Conservation (phyloP, 2,329 filamentous ascomycete species). For the Paracamarosporium sp. region DNA sequence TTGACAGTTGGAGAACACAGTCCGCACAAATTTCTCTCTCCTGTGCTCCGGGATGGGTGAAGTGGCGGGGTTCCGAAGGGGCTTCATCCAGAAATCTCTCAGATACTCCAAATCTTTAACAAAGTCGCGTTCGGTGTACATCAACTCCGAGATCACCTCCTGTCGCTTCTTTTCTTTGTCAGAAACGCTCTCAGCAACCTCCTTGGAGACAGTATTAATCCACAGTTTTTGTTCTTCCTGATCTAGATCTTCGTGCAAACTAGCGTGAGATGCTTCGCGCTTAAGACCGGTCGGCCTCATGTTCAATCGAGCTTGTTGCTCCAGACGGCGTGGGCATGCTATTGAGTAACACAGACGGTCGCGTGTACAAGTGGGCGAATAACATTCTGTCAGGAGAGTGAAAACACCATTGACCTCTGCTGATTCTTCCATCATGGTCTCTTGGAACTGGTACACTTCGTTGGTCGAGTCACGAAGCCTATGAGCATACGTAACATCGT, state of each 20-base stretch:
- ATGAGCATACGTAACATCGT: slow-evolving; percentile 98
- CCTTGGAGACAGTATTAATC: slow-evolving; percentile 98
- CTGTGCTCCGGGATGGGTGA: slow-evolving; percentile 90
- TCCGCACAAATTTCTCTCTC: slow-evolving; percentile 88
- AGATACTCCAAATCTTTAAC: slow-evolving; percentile 98
- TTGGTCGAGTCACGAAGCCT: slow-evolving; percentile 89
- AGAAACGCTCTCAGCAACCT: slow-evolving; percentile 86
- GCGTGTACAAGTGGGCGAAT: slow-evolving; percentile 94
- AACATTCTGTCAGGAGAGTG: slow-evolving; percentile 94
- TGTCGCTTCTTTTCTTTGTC: slow-evolving; percentile 97
- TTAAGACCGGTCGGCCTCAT: slow-evolving; percentile 90
- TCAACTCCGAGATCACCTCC: slow-evolving; percentile 96
- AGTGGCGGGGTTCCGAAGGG: slow-evolving; percentile 70
- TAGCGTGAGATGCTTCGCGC: slow-evolving; percentile 71
- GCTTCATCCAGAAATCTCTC: slow-evolving; percentile 97
- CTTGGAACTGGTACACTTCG: slow-evolving; percentile 96
- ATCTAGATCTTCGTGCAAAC: slow-evolving; percentile 84
- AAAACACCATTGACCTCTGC: slow-evolving; percentile 94
- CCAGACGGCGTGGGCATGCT: slow-evolving; percentile 88
- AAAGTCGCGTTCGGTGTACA: slow-evolving; percentile 98
- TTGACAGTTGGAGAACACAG: slow-evolving; percentile 94
- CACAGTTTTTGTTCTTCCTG: slow-evolving; percentile 93
- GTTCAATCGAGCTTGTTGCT: slow-evolving; percentile 94
- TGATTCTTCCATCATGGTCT: slow-evolving; percentile 86
- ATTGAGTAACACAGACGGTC: slow-evolving; percentile 98